Evolutionary conservation across 2,329 filamentous ascomycete genomes (phyloP).

Genomic region (Dactylellina haptotyla): DNA sequence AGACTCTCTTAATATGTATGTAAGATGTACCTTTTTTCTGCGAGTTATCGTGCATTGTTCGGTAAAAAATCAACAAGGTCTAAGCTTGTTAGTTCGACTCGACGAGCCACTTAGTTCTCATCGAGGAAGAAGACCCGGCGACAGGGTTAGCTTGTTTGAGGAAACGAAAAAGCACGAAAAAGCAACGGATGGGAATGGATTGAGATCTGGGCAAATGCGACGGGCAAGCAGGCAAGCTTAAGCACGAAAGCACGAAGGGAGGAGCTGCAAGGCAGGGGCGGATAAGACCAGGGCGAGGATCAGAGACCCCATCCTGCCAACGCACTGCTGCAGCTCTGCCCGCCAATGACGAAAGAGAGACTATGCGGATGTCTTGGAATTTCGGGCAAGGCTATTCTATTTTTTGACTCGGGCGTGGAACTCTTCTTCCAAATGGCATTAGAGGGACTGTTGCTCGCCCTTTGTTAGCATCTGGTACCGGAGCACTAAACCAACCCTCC

Average conservation of each 20-base stretch:
- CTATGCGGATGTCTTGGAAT: conserved; percentile 34
- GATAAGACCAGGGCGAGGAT: conserved; percentile 53
- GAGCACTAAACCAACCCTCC: not conserved
- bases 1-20: conserved; percentile 43
- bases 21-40: conserved; percentile 54
- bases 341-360: conserved; percentile 53
- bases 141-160: conserved; percentile 54
- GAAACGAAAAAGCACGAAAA: conserved; percentile 49
- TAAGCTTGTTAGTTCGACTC: conserved; percentile 47
- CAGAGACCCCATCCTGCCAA: conserved; percentile 49
- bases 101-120: conserved; percentile 20
- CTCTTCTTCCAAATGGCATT: conserved; percentile 46
- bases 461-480: conserved; percentile 7
- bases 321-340: conserved; percentile 52
- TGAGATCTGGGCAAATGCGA: conserved; percentile 50
- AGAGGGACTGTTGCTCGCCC: not conserved
- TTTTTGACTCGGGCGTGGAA: conserved; percentile 52
- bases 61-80: conserved; percentile 52
- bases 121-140: conserved; percentile 48
- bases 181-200: conserved; percentile 31
- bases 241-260: conserved; percentile 24
- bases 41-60: conserved; percentile 54
- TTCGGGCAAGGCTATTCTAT: conserved; percentile 53
- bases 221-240: conserved; percentile 32
- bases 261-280: conserved; percentile 52